A percentile compares a stretch with the other conserved stretches of the same genome.
phyloP scores from a whole-genome alignment of 1,139 yeast genomes.

The Saccharomyces hybrid region DNA sequence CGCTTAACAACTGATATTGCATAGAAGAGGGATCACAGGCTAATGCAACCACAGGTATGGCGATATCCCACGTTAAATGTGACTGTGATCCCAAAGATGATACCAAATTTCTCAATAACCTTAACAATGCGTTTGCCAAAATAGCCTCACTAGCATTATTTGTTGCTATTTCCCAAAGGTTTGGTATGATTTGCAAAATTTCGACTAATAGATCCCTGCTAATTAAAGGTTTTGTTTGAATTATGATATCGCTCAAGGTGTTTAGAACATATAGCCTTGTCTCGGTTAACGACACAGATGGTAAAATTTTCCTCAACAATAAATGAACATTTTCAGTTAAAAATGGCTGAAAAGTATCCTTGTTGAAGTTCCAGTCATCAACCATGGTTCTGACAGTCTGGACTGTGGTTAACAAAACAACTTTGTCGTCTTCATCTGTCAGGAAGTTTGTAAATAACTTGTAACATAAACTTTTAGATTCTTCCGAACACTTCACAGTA shows the following conservation, averaged over 20 bases:
- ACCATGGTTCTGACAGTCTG: conserved; percentile 60
- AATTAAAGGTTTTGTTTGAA: conserved; percentile 55
- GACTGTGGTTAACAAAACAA: conserved; percentile 69
- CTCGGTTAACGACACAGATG: conserved; percentile 52
- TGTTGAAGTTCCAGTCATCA: conserved; percentile 82
- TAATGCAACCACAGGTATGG: conserved; percentile 55
- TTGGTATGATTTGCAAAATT: conserved; percentile 57
- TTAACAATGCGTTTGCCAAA: conserved; percentile 58
- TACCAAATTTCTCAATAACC: conserved; percentile 59
- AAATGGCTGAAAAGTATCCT: conserved; percentile 58
- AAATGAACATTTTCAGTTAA: conserved; percentile 45
- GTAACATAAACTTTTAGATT: conserved; percentile 54
- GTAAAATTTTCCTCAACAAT: conserved; percentile 40
- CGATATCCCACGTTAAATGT: conserved; percentile 49
- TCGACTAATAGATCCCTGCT: conserved; percentile 44
- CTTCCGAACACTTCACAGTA: conserved; percentile 52
- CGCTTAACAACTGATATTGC: conserved; percentile 56
- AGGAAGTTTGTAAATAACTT: conserved; percentile 39
- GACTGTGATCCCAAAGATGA: conserved; percentile 60
- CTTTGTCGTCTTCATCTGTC: conserved; percentile 50
- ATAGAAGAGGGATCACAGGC: conserved; percentile 61
- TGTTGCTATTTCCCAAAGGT: conserved; percentile 61
- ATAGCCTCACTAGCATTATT: conserved; percentile 52
- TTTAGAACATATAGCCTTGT: conserved; percentile 65
- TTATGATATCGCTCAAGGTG: conserved; percentile 57